Evolutionary conservation across 2,329 filamentous ascomycete species (phyloP).

Genomic region (Lachnellula subtilissima): DNA sequence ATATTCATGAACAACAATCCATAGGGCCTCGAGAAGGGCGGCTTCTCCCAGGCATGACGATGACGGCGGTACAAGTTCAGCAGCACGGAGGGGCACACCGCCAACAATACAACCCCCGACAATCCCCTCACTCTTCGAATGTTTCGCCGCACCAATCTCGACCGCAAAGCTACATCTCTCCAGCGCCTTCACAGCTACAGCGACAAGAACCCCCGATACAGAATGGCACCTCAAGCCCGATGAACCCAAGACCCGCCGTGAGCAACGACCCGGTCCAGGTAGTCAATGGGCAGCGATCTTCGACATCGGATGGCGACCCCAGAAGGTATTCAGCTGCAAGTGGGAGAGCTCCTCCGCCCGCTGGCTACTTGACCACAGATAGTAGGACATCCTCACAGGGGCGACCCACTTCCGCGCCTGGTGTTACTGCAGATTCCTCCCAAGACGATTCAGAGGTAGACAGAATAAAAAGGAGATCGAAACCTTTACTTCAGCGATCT

Average conservation of each 20-base stretch:
- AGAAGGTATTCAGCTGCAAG: slow-evolving; percentile 3
- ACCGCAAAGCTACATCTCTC: slow-evolving; percentile 23
- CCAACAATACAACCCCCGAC: slow-evolving; percentile 27
- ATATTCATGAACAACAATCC: slow-evolving; percentile 16
- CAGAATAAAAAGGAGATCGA: slow-evolving; percentile 19
- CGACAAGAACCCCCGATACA: slow-evolving; percentile 18
- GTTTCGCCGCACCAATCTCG: slow-evolving; percentile 23
- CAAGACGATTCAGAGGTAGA: slow-evolving; percentile 28
- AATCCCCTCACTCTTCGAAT: slow-evolving; percentile 27
- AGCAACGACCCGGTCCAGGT: slow-evolving; percentile 24
- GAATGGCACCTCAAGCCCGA: slow-evolving; percentile 18
- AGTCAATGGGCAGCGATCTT: slow-evolving; percentile 14
- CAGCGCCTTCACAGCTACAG: slow-evolving; percentile 14
- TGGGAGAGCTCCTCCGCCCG: background rate
- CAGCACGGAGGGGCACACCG: slow-evolving; percentile 22
- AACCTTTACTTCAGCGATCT: slow-evolving; percentile 35
- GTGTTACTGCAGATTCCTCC: slow-evolving; percentile 22
- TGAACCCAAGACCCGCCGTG: slow-evolving; percentile 20
- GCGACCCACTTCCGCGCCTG: slow-evolving; percentile 22
- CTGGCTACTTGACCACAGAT: slow-evolving; percentile 3
- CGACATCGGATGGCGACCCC: slow-evolving; percentile 8
- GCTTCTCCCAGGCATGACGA: slow-evolving; percentile 22
- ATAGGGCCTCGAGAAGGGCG: slow-evolving; percentile 18
- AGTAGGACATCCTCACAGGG: slow-evolving; percentile 7
- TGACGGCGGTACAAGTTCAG: slow-evolving; percentile 33